Evolutionary conservation across 768 basidiomycete genomes (phyloP).

Genomic region (Suillus brevipes): DNA sequence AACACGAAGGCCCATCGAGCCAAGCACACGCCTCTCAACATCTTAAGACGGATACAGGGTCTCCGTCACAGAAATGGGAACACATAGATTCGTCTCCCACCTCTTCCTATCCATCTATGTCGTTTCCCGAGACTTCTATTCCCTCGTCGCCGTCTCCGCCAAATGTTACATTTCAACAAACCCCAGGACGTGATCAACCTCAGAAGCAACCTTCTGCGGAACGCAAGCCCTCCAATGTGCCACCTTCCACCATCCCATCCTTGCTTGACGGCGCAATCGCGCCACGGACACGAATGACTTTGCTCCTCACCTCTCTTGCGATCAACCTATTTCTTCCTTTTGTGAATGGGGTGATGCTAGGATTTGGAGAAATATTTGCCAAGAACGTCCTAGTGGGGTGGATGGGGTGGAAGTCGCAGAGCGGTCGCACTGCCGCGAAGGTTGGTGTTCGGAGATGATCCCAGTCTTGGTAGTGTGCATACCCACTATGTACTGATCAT

Average conservation of each 20-base stretch:
- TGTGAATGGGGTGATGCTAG: conserved; percentile 93
- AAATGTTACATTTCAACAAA: conserved; percentile 20
- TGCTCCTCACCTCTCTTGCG: conserved; percentile 70
- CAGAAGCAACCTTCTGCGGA: conserved; percentile 24
- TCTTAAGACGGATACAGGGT: conserved; percentile 18
- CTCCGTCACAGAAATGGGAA: conserved; percentile 68
- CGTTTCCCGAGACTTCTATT: conserved; percentile 64
- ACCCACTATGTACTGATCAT: neutral
- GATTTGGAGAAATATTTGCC: conserved; percentile 94
- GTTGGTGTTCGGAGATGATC: conserved; percentile 29
- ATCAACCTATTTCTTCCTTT: conserved; percentile 88
- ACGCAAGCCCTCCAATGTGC: conserved; percentile 26
- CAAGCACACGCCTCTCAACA: conserved; percentile 31
- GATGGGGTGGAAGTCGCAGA: conserved; percentile 42
- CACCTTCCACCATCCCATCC: conserved; percentile 57
- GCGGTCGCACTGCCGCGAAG: conserved; percentile 24
- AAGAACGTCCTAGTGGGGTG: conserved; percentile 66
- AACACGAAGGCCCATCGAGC: conserved; percentile 35
- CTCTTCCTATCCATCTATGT: conserved; percentile 78
- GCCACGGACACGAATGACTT: conserved; percentile 51
- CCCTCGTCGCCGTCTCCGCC: conserved; percentile 45
- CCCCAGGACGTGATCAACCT: conserved; percentile 28
- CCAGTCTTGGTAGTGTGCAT: neutral
- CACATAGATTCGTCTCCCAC: conserved; percentile 59
- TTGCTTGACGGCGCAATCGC: conserved; percentile 72